Conservation (phyloP, 2,329 filamentous ascomycete genomes). For the Endoconidiophora polonica region DNA sequence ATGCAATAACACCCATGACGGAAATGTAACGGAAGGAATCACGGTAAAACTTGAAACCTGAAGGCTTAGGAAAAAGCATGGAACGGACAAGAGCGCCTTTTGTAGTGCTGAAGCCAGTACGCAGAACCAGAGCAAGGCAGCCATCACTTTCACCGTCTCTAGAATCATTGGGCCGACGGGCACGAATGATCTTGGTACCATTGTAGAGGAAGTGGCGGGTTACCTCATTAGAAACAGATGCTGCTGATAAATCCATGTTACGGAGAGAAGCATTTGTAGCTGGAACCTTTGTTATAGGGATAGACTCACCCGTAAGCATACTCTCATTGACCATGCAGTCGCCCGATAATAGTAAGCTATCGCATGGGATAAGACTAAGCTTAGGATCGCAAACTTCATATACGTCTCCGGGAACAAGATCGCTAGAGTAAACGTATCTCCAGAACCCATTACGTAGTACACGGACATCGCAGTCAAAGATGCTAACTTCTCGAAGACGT, state of each 20-base stretch:
- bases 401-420: constrained; percentile 86
- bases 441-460: constrained; percentile 92
- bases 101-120: constrained; percentile 94
- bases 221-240: constrained; percentile 66
- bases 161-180: constrained; percentile 72
- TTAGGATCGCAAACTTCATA: constrained; percentile 94
- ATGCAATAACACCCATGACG: constrained; percentile 79
- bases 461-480: constrained; percentile 87
- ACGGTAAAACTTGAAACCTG: constrained; percentile 94
- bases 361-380: constrained; percentile 73
- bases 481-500: constrained; percentile 75
- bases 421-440: constrained; percentile 71
- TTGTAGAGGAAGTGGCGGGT: constrained; percentile 85
- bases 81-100: constrained; percentile 91
- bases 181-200: constrained; percentile 88
- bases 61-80: constrained; percentile 97
- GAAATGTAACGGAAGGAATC: constrained; percentile 97
- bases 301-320: constrained; percentile 89
- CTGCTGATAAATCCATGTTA: constrained; percentile 59
- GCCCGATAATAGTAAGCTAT: constrained; percentile 77
- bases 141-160: constrained; percentile 66
- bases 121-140: constrained; percentile 76
- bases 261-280: constrained; percentile 66
- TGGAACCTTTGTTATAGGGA: constrained; percentile 85
- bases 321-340: constrained; percentile 99